phyloP scores from a whole-genome alignment of 345 rosid species.

The Reutealis trisperma region DNA sequence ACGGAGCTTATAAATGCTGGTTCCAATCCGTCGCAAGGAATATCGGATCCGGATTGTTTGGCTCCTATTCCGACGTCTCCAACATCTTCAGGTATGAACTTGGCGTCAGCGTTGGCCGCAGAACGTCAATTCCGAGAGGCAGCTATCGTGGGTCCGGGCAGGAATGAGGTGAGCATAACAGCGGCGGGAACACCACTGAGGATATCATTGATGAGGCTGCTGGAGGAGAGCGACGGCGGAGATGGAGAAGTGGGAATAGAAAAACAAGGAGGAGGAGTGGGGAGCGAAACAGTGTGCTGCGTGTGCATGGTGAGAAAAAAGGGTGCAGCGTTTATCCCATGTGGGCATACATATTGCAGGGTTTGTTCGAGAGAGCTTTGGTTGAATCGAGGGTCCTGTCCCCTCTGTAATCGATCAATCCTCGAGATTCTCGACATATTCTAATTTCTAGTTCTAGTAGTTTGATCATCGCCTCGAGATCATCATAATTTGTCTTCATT shows the following conservation, averaged over 20 bases:
- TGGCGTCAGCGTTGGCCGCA: conserved; percentile 85
- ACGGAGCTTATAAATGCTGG: conserved; percentile 10
- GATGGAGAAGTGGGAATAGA: conserved; percentile 21
- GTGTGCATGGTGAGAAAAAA: conserved; percentile 74
- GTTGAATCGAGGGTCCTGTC: conserved; percentile 71
- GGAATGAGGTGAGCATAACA: neutral
- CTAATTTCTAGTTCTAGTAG: too few relatives aligned
- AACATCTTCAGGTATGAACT: conserved; percentile 60
- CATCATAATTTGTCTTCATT: too few relatives aligned
- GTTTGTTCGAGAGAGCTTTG: conserved; percentile 71
- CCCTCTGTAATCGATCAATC: conserved; percentile 73
- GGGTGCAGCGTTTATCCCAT: conserved; percentile 80
- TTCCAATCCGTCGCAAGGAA: conserved; percentile 13
- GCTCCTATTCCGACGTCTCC: conserved; percentile 9
- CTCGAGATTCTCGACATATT: conserved; percentile 61
- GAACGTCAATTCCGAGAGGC: conserved; percentile 57
- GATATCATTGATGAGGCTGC: conserved; percentile 75
- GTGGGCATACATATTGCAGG: conserved; percentile 84
- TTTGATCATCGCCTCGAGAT: neutral
- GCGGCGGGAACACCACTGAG: conserved; percentile 53
- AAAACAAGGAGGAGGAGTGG: conserved; percentile 21
- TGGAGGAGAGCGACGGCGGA: conserved; percentile 60
- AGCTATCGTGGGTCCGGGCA: neutral
- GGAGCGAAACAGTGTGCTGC: conserved; percentile 66
- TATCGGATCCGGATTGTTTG: conserved; percentile 23